Evolutionary conservation across 108 stramenopile species (phyloP).

Genomic region (Cylindrotheca closterium): DNA sequence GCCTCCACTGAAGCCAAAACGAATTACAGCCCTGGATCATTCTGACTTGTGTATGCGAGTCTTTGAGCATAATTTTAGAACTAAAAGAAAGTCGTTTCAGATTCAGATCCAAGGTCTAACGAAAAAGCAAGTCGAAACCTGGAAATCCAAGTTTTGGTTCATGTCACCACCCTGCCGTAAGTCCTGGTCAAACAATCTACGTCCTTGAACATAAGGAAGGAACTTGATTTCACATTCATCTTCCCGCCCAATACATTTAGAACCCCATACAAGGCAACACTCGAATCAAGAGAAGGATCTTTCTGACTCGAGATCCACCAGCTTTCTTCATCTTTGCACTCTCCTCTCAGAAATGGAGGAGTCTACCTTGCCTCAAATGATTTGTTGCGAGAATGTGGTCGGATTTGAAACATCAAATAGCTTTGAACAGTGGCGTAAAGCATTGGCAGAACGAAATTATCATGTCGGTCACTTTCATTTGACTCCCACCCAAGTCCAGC

Average conservation of each 20-base stretch:
- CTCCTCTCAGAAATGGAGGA: slow-evolving; percentile 44
- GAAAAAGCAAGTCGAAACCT: slow-evolving; percentile 35
- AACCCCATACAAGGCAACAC: slow-evolving; percentile 54
- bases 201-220: neutral
- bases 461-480: slow-evolving; percentile 68
- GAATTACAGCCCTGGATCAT: slow-evolving; percentile 77
- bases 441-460: slow-evolving; percentile 51
- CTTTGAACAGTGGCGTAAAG: slow-evolving; percentile 46
- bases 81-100: slow-evolving; percentile 18
- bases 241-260: no score
- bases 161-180: slow-evolving; percentile 93
- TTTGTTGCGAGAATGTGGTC: slow-evolving; percentile 88
- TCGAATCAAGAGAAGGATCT: slow-evolving; percentile 58
- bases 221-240: no score
- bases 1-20: slow-evolving; percentile 13
- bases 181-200: slow-evolving; percentile 43
- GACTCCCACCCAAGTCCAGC: slow-evolving; percentile 73
- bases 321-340: slow-evolving; percentile 68
- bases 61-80: slow-evolving; percentile 59
- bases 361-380: slow-evolving; percentile 49
- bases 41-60: slow-evolving; percentile 69
- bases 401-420: slow-evolving; percentile 82
- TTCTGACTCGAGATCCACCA: slow-evolving; percentile 60
- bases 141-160: slow-evolving; percentile 69
- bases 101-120: slow-evolving; percentile 64